Conservation (phyloP, 495 filamentous ascomycete species). For the Glonium stellatum region DNA sequence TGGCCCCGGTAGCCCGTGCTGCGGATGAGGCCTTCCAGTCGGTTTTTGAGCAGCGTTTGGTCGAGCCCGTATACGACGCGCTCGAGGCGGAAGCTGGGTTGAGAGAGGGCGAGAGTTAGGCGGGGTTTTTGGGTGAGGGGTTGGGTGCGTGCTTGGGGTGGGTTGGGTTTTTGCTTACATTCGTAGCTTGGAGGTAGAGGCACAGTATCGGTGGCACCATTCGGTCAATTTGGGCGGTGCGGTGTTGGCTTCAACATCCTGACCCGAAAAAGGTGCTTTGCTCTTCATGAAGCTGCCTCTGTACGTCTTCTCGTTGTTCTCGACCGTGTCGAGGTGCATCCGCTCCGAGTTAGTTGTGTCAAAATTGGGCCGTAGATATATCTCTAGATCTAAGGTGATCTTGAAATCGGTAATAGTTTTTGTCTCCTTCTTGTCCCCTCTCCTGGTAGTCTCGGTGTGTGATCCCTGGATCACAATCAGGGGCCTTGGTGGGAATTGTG, state of each 20-base stretch:
- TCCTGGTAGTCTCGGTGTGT: slow-evolving; percentile 42
- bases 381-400: slow-evolving; percentile 45
- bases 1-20: slow-evolving; percentile 56
- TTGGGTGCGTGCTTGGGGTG: too few species aligned
- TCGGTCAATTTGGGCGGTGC: slow-evolving; percentile 35
- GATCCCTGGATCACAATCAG: slow-evolving; percentile 37
- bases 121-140: too few species aligned
- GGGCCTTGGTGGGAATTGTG: slow-evolving; percentile 25
- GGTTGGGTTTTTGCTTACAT: slow-evolving; percentile 15
- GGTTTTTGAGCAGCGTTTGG: slow-evolving; percentile 38
- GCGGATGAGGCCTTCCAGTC: slow-evolving; percentile 44
- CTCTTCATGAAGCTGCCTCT: slow-evolving; percentile 27
- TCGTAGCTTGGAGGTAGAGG: slow-evolving; percentile 44
- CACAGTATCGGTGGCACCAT: slow-evolving; percentile 52
- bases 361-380: slow-evolving; percentile 36
- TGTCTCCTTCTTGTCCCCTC: slow-evolving; percentile 42
- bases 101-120: neutral
- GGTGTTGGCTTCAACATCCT: slow-evolving; percentile 26
- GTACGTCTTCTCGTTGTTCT: slow-evolving; percentile 32
- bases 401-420: slow-evolving; percentile 46
- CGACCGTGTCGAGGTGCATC: slow-evolving; percentile 22
- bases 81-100: slow-evolving; percentile 39
- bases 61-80: slow-evolving; percentile 49
- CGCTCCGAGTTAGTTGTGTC: neutral
- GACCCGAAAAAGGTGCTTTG: slow-evolving; percentile 22